Base-by-base conservation (phyloP, 768 basidiomycete genomes). In the Lentinula raphanica region DNA sequence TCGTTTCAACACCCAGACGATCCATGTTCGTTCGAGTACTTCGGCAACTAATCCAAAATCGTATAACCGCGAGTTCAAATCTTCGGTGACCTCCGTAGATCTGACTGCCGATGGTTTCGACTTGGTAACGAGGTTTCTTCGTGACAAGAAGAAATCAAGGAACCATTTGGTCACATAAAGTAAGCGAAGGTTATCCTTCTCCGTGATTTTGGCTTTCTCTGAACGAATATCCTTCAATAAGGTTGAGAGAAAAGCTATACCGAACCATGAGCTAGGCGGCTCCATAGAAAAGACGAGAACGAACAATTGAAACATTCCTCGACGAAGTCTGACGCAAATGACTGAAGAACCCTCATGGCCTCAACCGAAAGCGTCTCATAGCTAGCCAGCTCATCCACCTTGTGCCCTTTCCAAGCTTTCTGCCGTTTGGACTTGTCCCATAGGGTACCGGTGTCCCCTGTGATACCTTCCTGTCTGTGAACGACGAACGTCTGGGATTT, bases 141-240 rank as follows among this genome's bases (percentile, higher is more conserved):
- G 72, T 39, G 81, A 71, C 11, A 95, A 79, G 72, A 98, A 95
- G 76, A 92, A 96, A 60, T 94, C 88, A 36, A 97, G 81, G 66
- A 96, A 88, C 89, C 96, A 98, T 58, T 92, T 89, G 4, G 88
- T 83, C 40, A 97, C 81, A 69, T 84, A 92, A 40, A 98, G 79
- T 25, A 97, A 77, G 6, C 97, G 87, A 56, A 95, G 81, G 66
- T 95, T 88, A 69, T 98, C 97, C 64, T 94, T 92, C 67, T 97
- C 94, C n/a, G 88, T 87, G 61, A 99, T 86, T 71, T 95, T 94
- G 55, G 88, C 80, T 45, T 94, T 81, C 72, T 98, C 92, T 59
- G 91, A 90, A 59, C 88, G 85, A 69, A 99, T 98, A 67, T 98
- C 97, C 72, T 90, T 95, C 60, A 98, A 76, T 32, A 98, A 76